phyloP scores from a whole-genome alignment of 768 basidiomycete species.

The Rhodotorula babjevae region DNA sequence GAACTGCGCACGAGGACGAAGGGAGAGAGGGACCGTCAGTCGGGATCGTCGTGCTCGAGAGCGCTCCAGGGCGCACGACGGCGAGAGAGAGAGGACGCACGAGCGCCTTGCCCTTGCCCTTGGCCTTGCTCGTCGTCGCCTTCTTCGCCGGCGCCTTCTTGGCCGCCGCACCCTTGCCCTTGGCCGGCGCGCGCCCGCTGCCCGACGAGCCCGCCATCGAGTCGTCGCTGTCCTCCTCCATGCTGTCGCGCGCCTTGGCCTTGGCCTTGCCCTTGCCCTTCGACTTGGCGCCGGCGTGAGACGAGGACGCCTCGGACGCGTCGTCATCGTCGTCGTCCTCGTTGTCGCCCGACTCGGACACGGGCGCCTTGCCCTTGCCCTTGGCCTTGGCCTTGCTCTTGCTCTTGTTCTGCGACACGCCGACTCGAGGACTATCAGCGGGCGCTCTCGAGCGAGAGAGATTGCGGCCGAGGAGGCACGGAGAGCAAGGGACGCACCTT shows the following conservation, averaged over 20 bases:
- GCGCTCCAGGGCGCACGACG: too few relatives aligned
- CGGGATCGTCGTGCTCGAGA: not conserved
- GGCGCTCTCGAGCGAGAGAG: too few relatives aligned
- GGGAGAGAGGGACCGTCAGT: too few relatives aligned
- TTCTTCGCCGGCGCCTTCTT: constrained; percentile 13
- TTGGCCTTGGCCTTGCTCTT: not conserved
- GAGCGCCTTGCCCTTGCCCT: constrained; percentile 5
- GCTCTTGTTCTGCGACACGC: constrained; percentile 14
- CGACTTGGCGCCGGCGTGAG: too few relatives aligned
- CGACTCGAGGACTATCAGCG: not conserved
- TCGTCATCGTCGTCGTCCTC: not conserved
- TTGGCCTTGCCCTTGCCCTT: constrained; percentile 28
- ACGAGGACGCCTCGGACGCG: not conserved
- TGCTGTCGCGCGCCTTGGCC: constrained; percentile 12
- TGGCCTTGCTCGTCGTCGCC: constrained; percentile 1
- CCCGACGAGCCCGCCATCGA: constrained; percentile 13
- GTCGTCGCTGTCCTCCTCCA: constrained; percentile 26
- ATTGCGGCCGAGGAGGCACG: too few relatives aligned
- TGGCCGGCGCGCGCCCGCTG: not conserved
- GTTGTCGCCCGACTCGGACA: constrained; percentile 1
- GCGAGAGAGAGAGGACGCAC: constrained; percentile 2
- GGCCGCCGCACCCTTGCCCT: constrained; percentile 8
- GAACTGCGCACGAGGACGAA: not conserved
- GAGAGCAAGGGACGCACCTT: constrained; percentile 12
- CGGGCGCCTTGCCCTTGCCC: constrained; percentile 13